Evolutionary conservation across 345 rosid genomes (phyloP).

Genomic region (Eucalyptus sp.): DNA sequence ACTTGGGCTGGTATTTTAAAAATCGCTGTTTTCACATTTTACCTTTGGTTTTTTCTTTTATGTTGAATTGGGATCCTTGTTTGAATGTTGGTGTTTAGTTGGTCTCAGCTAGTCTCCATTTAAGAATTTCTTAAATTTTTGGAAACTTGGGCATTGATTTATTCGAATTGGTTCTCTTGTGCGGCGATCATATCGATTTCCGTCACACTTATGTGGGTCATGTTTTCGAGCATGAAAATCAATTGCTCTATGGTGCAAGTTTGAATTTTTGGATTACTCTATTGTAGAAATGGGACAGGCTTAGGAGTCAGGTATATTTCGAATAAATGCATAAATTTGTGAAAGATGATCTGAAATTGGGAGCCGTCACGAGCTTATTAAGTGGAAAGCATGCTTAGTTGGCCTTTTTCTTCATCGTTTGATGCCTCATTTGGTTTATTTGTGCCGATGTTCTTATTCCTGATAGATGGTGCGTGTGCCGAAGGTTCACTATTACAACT

Average conservation of each 20-base stretch:
- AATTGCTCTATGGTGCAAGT: not conserved
- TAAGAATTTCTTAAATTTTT: too few species aligned
- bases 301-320: not conserved
- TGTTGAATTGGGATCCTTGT: too few species aligned
- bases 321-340: not conserved
- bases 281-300: not conserved
- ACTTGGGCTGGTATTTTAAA: too few species aligned
- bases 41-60: too few species aligned
- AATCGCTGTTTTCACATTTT: too few species aligned
- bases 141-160: not conserved
- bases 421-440: not conserved
- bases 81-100: too few species aligned
- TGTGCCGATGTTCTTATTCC: not conserved
- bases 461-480: not conserved
- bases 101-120: too few species aligned
- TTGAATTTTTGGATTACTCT: not conserved
- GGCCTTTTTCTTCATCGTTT: not conserved
- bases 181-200: not conserved
- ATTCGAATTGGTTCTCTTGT: not conserved
- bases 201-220: not conserved
- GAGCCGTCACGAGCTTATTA: not conserved
- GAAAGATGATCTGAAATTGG: not conserved
- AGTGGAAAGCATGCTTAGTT: not conserved
- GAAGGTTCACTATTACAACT: not conserved
- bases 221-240: not conserved